Percentiles rank a stretch among this genome's conserved stretches.
These are phyloP conservation scores for Panicum virgatum DNA, from an alignment of 202 grass and related monocot species.

Conservation along the genomic window DNA sequence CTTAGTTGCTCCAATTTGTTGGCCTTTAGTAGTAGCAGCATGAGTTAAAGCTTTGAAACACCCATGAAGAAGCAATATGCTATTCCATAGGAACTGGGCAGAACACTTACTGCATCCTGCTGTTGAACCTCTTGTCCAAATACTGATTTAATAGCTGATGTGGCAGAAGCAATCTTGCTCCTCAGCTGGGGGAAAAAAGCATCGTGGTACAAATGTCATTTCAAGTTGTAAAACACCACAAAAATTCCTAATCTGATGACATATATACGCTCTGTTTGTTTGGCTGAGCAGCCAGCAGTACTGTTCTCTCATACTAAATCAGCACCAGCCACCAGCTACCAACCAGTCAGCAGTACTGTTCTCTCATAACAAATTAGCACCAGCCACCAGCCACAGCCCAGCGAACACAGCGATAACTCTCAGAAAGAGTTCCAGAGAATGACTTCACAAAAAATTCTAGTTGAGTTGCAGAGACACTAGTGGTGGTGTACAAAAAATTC, in stretches of 20 bases:
- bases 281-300: too few species aligned
- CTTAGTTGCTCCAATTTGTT: conserved; percentile 91
- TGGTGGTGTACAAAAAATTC: background rate
- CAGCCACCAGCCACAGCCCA: too few species aligned
- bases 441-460: background rate
- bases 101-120: conserved; percentile 68
- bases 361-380: too few species aligned
- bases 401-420: too few species aligned
- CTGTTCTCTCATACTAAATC: too few species aligned
- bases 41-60: conserved; percentile 20
- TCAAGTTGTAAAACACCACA: background rate
- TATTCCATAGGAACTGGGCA: conserved; percentile 26
- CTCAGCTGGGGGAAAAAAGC: conserved; percentile 61
- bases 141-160: conserved; percentile 97
- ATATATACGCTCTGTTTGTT: too few species aligned
- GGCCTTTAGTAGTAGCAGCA: conserved; percentile 42
- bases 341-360: too few species aligned
- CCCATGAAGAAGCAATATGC: conserved; percentile 27
- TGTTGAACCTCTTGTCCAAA: conserved; percentile 84
- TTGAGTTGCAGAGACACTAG: background rate
- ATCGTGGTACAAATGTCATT: background rate
- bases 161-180: conserved; percentile 85
- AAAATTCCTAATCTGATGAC: too few species aligned
- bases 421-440: background rate
- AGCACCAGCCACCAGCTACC: too few species aligned